Evolutionary conservation across 2,329 filamentous ascomycete species (phyloP).

Genomic region (Botrytis squamosa): DNA sequence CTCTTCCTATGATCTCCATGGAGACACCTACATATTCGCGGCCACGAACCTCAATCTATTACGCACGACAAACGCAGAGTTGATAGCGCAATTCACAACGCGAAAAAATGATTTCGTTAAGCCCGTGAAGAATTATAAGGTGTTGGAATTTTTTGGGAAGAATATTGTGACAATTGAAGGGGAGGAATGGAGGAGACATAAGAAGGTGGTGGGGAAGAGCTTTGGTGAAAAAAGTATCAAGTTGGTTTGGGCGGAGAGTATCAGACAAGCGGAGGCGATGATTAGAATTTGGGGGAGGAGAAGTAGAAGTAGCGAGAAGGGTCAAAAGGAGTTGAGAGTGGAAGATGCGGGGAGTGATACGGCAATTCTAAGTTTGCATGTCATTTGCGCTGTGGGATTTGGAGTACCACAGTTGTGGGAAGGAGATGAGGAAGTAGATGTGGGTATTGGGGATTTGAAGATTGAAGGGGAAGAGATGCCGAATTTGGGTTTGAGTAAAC

Average conservation of each 20-base stretch:
- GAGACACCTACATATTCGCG: conserved; percentile 36
- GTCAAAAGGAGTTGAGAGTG: conserved; percentile 37
- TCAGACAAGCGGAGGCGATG: conserved; percentile 48
- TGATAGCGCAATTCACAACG: conserved; percentile 33
- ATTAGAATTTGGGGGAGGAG: conserved; percentile 47
- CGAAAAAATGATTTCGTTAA: conserved; percentile 38
- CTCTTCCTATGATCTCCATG: conserved; percentile 23
- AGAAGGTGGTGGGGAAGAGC: conserved; percentile 37
- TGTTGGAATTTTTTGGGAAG: conserved; percentile 38
- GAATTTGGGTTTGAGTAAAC: conserved; percentile 5
- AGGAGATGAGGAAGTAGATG: conserved; percentile 32
- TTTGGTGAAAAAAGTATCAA: conserved; percentile 49
- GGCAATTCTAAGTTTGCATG: conserved; percentile 52
- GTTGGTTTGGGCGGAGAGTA: conserved; percentile 45
- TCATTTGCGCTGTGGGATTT: conserved; percentile 55
- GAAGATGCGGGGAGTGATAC: conserved; percentile 45
- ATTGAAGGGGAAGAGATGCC: neutral
- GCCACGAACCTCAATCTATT: conserved; percentile 28
- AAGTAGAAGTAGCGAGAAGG: conserved; percentile 39
- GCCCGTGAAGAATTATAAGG: conserved; percentile 34
- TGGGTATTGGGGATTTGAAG: neutral
- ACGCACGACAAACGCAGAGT: conserved; percentile 35
- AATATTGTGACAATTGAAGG: conserved; percentile 39
- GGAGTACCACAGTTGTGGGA: conserved; percentile 43
- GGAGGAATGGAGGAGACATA: conserved; percentile 38